phyloP scores from a whole-genome alignment of 1,284 basidiomycete genomes.

The Fistulinella cinereoalba region DNA sequence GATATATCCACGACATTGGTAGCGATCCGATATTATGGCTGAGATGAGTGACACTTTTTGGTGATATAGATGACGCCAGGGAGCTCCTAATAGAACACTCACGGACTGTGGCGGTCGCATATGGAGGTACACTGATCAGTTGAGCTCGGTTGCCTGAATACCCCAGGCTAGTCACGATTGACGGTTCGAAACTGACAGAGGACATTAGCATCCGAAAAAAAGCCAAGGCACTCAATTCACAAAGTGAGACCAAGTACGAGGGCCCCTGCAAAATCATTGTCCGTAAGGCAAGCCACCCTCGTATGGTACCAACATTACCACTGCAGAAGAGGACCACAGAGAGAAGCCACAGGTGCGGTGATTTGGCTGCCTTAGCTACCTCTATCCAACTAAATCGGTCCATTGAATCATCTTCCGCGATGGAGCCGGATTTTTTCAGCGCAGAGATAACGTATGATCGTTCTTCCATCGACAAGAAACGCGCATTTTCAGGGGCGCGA shows the following conservation, averaged over 20 bases:
- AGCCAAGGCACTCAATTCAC: conserved; percentile 10
- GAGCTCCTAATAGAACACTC: not conserved
- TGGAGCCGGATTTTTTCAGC: conserved; percentile 30
- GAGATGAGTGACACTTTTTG: conserved; percentile 38
- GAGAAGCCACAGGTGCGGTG: conserved; percentile 34
- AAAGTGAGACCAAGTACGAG: conserved; percentile 38
- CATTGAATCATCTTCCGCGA: conserved; percentile 34
- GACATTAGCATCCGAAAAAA: conserved; percentile 2
- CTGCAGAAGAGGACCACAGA: conserved; percentile 23
- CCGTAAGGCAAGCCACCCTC: not conserved
- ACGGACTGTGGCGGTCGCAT: conserved; percentile 43
- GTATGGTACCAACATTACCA: conserved; percentile 17
- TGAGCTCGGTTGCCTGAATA: conserved; percentile 45
- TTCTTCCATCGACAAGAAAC: conserved; percentile 37
- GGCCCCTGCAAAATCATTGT: conserved; percentile 35
- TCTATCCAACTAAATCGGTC: conserved; percentile 40
- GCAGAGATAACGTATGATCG: not conserved
- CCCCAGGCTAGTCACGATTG: conserved; percentile 48
- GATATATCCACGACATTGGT: conserved; percentile 42
- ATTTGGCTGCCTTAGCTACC: conserved; percentile 34
- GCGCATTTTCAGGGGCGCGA: conserved; percentile 43
- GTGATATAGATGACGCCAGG: not conserved
- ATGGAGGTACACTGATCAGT: conserved; percentile 50
- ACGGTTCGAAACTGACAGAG: conserved; percentile 48
- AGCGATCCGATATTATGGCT: conserved; percentile 44